A percentile compares a stretch with the other conserved stretches of the same genome.
These are phyloP conservation scores for Apiotrichum akiyoshidainum DNA, from an alignment of 1,284 basidiomycete genomes.

Conservation along the genomic window DNA sequence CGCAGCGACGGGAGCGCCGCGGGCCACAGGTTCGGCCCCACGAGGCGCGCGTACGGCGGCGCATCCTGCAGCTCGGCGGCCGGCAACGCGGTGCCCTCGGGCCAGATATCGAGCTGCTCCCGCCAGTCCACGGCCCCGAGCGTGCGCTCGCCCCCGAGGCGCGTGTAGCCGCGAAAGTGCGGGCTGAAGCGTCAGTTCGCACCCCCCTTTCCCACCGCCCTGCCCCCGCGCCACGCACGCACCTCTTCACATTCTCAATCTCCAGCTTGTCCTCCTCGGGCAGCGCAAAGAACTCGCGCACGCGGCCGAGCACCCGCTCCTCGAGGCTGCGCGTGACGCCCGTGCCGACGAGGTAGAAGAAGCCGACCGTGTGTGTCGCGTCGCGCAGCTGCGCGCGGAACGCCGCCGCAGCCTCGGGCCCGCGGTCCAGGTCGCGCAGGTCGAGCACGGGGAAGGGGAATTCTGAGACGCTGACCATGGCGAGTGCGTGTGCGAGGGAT, in stretches of 20 bases:
- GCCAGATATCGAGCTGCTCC: constrained; percentile 20
- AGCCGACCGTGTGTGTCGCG: constrained; percentile 27
- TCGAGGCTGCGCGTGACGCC: constrained; percentile 30
- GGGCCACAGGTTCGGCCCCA: constrained; percentile 22
- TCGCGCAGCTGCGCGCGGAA: constrained; percentile 14
- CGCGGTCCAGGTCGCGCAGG: constrained; percentile 15
- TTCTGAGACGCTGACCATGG: background rate
- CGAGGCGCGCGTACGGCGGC: constrained; percentile 16
- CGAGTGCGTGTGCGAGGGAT: too few relatives aligned
- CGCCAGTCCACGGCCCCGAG: constrained; percentile 19
- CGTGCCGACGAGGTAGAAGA: constrained; percentile 40
- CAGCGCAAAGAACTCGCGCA: constrained; percentile 35
- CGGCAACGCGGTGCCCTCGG: constrained; percentile 7
- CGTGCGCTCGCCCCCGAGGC: constrained; percentile 18
- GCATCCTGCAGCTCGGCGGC: background rate
- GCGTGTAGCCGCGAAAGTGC: constrained; percentile 20
- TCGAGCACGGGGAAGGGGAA: constrained; percentile 22
- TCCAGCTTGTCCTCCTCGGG: constrained; percentile 30
- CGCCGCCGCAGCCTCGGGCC: constrained; percentile 1
- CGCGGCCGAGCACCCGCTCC: constrained; percentile 23
- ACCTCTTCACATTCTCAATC: constrained; percentile 34
- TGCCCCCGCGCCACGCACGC: background rate
- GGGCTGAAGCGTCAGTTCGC: constrained; percentile 11
- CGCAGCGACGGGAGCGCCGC: constrained; percentile 5
- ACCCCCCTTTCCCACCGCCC: background rate